Conservation (phyloP, 176 grass and related monocot genomes). For the Cocos nucifera region DNA sequence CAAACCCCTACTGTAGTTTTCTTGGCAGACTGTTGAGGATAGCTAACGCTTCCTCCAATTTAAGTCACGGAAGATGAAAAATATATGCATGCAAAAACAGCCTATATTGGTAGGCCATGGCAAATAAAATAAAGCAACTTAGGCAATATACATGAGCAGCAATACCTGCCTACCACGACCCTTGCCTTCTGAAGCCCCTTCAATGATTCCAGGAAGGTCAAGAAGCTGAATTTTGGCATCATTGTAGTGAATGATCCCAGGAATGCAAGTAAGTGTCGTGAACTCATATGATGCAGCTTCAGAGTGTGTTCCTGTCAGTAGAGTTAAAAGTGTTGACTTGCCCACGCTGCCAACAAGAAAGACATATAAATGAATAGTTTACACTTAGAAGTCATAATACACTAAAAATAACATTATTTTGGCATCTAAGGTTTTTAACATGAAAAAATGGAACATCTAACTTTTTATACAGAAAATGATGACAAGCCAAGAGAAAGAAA, state of each 20-base stretch:
- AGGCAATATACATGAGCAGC: background rate
- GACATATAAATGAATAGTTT: constrained; percentile 5
- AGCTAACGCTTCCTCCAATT: no score
- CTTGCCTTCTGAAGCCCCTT: constrained; percentile 99
- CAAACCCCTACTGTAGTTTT: no score
- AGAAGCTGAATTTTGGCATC: constrained; percentile 99
- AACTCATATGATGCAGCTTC: constrained; percentile 99
- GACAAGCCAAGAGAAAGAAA: no score
- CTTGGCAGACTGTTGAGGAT: no score
- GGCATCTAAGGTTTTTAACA: no score
- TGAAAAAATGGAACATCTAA: no score
- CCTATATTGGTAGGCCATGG: background rate
- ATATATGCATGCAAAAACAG: no score
- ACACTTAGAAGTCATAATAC: background rate
- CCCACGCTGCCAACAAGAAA: constrained; percentile 67
- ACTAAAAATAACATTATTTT: background rate
- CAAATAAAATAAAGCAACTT: background rate
- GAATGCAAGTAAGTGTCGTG: constrained; percentile 98
- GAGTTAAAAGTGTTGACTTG: constrained; percentile 91
- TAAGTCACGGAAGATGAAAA: no score
- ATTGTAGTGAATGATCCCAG: constrained; percentile 96
- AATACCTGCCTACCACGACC: constrained; percentile 93
- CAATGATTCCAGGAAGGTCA: constrained; percentile 99
- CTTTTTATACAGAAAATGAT: no score
- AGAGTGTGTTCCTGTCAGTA: constrained; percentile 97